phyloP scores from a whole-genome alignment of 2,329 filamentous ascomycete genomes.

The Dothideomycetidae sp. region DNA sequence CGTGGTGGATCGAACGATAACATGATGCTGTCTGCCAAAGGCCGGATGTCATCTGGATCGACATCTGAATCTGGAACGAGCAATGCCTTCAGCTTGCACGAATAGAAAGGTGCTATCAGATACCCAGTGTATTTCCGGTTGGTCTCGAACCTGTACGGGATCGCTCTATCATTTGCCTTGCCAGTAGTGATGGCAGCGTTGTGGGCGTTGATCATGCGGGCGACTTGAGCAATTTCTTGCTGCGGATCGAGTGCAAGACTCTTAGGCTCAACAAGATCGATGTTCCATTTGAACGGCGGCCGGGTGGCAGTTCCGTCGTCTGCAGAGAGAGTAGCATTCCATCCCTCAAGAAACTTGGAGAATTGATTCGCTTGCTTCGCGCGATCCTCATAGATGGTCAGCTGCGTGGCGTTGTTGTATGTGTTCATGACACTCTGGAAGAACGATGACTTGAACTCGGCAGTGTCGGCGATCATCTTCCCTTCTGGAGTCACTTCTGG shows the following conservation, averaged over 20 bases:
- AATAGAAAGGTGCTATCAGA: constrained; percentile 59
- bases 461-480: constrained; percentile 66
- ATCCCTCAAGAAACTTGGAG: constrained; percentile 64
- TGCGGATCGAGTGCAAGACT: constrained; percentile 62
- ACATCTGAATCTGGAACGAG: constrained; percentile 50
- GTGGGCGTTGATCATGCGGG: constrained; percentile 80
- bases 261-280: constrained; percentile 72
- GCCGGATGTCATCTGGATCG: constrained; percentile 39
- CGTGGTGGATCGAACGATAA: constrained; percentile 70
- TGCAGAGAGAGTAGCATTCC: constrained; percentile 45
- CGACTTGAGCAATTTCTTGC: constrained; percentile 67
- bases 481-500: constrained; percentile 67
- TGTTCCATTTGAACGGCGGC: constrained; percentile 58
- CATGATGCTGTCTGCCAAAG: constrained; percentile 78
- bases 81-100: constrained; percentile 57
- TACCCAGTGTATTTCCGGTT: constrained; percentile 69
- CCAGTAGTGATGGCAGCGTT: constrained; percentile 35
- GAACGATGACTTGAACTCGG: constrained; percentile 84
- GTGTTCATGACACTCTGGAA: constrained; percentile 71
- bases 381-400: constrained; percentile 54
- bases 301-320: constrained; percentile 30
- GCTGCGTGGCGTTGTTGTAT: constrained; percentile 68
- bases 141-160: not conserved
- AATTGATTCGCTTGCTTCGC: constrained; percentile 61
- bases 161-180: constrained; percentile 48